phyloP scores from a whole-genome alignment of 495 filamentous ascomycete species.

The Penicillium taxi region DNA sequence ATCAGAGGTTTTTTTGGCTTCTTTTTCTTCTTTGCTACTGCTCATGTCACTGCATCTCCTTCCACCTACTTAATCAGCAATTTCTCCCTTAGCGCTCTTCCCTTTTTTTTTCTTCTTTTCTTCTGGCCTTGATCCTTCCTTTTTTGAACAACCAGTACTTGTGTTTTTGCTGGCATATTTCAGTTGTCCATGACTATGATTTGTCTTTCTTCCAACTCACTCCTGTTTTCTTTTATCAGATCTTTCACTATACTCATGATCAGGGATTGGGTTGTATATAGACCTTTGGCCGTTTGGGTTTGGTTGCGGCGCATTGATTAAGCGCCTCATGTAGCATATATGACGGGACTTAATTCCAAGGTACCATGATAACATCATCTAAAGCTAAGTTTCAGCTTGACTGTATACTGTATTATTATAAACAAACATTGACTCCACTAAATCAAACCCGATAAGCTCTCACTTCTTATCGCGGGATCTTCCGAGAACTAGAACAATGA shows the following conservation, averaged over 20 bases:
- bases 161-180: slow-evolving; percentile 8
- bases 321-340: slow-evolving; percentile 31
- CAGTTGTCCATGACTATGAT: slow-evolving; percentile 5
- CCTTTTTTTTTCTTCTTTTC: slow-evolving; percentile 1
- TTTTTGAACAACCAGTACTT: slow-evolving; percentile 1
- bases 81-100: slow-evolving; percentile 13
- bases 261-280: slow-evolving; percentile 28
- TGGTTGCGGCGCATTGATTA: slow-evolving; percentile 23
- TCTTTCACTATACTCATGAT: slow-evolving; percentile 20
- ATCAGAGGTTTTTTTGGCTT: slow-evolving; percentile 1
- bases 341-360: slow-evolving; percentile 28
- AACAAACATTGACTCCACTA: neutral
- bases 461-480: slow-evolving; percentile 22
- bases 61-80: slow-evolving; percentile 15
- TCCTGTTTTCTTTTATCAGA: slow-evolving; percentile 1
- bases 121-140: neutral
- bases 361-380: slow-evolving; percentile 27
- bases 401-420: neutral
- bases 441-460: neutral
- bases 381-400: neutral
- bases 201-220: slow-evolving; percentile 4
- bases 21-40: slow-evolving; percentile 4
- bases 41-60: slow-evolving; percentile 12
- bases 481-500: slow-evolving; percentile 14
- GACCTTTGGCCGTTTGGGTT: slow-evolving; percentile 21